These are phyloP conservation scores for Solanum lycopersicoides DNA, from an alignment of 257 asterid genomes.

Conservation along the genomic window DNA sequence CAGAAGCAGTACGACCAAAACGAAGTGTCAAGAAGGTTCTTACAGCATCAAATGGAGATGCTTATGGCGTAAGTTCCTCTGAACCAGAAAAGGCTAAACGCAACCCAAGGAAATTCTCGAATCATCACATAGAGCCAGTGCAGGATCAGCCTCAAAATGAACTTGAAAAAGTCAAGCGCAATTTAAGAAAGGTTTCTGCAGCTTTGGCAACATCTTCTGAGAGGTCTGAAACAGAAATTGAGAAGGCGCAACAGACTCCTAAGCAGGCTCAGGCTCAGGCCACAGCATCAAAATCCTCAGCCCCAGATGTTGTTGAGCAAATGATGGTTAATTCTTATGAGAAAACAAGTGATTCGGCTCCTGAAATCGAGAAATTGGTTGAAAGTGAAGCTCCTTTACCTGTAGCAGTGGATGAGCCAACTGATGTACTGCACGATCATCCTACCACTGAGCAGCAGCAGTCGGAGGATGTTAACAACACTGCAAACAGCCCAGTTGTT, in stretches of 20 bases:
- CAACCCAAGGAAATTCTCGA: slow-evolving; percentile 6
- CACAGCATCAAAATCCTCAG: slow-evolving; percentile 8
- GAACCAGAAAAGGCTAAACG: slow-evolving; percentile 17
- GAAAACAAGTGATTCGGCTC: slow-evolving; percentile 4
- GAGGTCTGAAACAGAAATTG: slow-evolving; percentile 40
- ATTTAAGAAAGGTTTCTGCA: slow-evolving; percentile 61
- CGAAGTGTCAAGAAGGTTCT: slow-evolving; percentile 56
- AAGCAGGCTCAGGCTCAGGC: slow-evolving; percentile 10
- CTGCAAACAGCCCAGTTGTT: slow-evolving; percentile 4
- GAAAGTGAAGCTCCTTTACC: background rate
- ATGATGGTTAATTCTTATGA: slow-evolving; percentile 11
- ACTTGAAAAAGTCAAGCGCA: slow-evolving; percentile 63
- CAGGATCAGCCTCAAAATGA: slow-evolving; percentile 27
- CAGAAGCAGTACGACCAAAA: slow-evolving; percentile 54
- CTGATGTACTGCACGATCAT: background rate
- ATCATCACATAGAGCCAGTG: slow-evolving; percentile 1
- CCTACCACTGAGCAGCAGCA: background rate
- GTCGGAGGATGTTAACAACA: background rate
- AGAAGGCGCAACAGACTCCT: slow-evolving; percentile 33
- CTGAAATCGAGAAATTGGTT: background rate
- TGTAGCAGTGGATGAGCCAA: background rate
- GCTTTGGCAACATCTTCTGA: slow-evolving; percentile 36
- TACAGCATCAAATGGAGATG: slow-evolving; percentile 38
- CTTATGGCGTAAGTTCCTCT: slow-evolving; percentile 24
- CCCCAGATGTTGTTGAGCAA: slow-evolving; percentile 33